Evolutionary conservation across 2,329 filamentous ascomycete genomes (phyloP), one percentile per base, ranked within the genome.

Genomic region (Drechslerella dactyloides): DNA sequence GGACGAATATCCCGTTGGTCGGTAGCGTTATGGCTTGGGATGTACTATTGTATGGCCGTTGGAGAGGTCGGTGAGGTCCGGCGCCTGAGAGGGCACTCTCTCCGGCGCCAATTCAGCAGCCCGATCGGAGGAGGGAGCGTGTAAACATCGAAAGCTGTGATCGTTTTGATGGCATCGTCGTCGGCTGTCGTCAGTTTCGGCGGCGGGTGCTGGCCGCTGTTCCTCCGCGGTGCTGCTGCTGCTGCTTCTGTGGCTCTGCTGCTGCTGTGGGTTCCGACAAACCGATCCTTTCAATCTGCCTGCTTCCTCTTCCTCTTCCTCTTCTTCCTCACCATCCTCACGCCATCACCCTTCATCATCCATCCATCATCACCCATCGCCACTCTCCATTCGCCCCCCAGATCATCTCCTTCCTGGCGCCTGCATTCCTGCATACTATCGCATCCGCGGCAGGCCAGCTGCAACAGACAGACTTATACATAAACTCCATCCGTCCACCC

Each of bases 261-360:
- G 46, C 35, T 33, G 10, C 21, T 42, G 37, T n/a, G 13, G 37
- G 37, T 42, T 42, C 37, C 48, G 24, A 52, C 19, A 23, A 30
- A 33, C 51, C 51, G 33, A 30, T 13, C 30, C 30, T 53, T 53
- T 53, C 23, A 17, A 23, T 51, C 23, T 3, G 4, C 4, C 21
- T 21, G 19, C 6, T 51, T 51, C 46, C 46, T 30, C 24, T 30
- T 46, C 27, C n/a, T 13, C 19, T 11, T 48, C 59, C 27, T 46
- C 35, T 40, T 54, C 48, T 55, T 23, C 42, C 40, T 37, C 51
- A 55, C 24, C 68, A 65, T 65, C 50, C 55, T 72, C 68, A 65
- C 68, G 60, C 55, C 60, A 65, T 65, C 59, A 35, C 48, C 27
- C 33, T 8, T 4, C 27, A 33, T 8, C 27, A 3, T 8, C 30